Base-by-base conservation (phyloP, 768 basidiomycete genomes). In the Pholiota molesta region DNA sequence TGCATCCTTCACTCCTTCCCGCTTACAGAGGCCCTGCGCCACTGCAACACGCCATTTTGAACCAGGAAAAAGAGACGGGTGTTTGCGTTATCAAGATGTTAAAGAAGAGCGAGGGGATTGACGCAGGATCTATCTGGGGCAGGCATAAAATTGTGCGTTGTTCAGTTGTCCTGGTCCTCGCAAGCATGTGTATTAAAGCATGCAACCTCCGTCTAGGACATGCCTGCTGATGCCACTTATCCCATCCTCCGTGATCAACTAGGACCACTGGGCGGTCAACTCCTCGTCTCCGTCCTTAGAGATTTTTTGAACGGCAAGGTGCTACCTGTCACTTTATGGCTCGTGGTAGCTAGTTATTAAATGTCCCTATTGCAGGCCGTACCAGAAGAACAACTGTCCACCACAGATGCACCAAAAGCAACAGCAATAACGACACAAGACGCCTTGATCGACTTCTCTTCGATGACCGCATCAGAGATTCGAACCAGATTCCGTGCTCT, bases 21-120 rank as follows among this genome's bases (percentile, higher is more conserved):
- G 78, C 81, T 28, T 95, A 92, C 72, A 87, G 95, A n/a, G 95
- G 95, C 0, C 87, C 95, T 9, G 92, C 94, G 2, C 95, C 95
- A 0, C 92, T 98, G 40, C 95, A 97, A 69, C 90, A 88, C 68
- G 83, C 89, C 0, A 79, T 98, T 42, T 75, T 92, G 47, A 86
- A 89, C 62, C 86, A 85, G 2, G 87, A 87, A 54, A 69, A 68
- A 5, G 80, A 84, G 63, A 93, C 91, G 0, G 95, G 94, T 0
- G 94, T 97, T 1, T 91, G 87, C 61, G 81, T 98, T 2, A 86
- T 90, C 61, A 83, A 89, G 62, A 93, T 93, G 89, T 78, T 86
- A 57, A 86, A 88, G 66, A 77, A 79, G 53, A 82, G 75, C 57
- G 81, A 83, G 57, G 94, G 93, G 0, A 88, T 95, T 42, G 95